Percentiles rank a stretch among this genome's conserved stretches.
phyloP scores from a whole-genome alignment of 208 protist species.

The Trypanosoma mega region DNA sequence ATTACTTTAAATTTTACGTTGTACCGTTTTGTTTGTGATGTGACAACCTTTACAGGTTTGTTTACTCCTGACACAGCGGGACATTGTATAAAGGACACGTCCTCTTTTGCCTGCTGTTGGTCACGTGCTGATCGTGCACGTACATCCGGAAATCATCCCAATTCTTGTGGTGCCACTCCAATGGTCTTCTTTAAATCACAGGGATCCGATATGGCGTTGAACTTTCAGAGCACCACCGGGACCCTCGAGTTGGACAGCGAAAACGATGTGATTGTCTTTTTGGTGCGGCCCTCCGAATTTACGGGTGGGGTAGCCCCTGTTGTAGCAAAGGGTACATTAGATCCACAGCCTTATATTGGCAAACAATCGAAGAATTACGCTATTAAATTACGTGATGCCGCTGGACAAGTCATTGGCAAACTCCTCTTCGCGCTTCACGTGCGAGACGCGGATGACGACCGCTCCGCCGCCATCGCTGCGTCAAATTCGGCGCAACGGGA shows the following conservation, averaged over 20 bases:
- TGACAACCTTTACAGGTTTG: constrained; percentile 57
- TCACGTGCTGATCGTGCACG: constrained; percentile 36
- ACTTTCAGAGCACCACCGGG: constrained; percentile 31
- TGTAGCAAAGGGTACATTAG: constrained; percentile 78
- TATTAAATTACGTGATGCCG: constrained; percentile 79
- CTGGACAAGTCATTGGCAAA: constrained; percentile 64
- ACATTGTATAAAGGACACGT: constrained; percentile 58
- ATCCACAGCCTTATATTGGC: constrained; percentile 62
- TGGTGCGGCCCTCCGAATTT: constrained; percentile 53
- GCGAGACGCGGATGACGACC: constrained; percentile 28
- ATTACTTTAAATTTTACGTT: constrained; percentile 63
- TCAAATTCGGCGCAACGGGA: neutral
- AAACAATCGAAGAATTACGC: constrained; percentile 81
- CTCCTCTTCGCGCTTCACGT: constrained; percentile 74
- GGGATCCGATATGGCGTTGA: constrained; percentile 62
- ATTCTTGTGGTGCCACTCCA: constrained; percentile 30
- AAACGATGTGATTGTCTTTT: constrained; percentile 63
- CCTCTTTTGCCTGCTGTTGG: constrained; percentile 70
- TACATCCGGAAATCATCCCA: constrained; percentile 12
- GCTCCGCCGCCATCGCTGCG: neutral
- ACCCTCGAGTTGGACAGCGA: constrained; percentile 39
- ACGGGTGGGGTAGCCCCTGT: constrained; percentile 38
- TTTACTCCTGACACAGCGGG: constrained; percentile 53
- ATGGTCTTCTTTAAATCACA: constrained; percentile 50
- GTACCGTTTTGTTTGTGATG: constrained; percentile 80